These are phyloP conservation scores for Monosporascus sp. DNA, from an alignment of 2,329 filamentous ascomycete genomes.

Conservation along the genomic window DNA sequence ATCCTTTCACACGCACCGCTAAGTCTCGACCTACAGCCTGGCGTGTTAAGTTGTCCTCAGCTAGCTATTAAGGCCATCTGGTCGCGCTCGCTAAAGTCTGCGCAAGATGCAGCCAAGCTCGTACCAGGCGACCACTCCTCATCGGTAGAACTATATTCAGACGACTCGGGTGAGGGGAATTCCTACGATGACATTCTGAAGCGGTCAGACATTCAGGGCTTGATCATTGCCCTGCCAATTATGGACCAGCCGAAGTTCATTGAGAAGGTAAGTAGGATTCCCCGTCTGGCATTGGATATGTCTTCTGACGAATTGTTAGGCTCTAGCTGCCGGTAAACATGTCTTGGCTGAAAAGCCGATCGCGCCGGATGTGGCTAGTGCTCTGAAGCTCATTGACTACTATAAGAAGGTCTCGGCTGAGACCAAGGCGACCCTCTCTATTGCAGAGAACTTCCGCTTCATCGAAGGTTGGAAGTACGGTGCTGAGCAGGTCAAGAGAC, in stretches of 20 bases:
- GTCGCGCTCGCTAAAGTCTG: conserved; percentile 46
- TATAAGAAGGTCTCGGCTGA: conserved; percentile 24
- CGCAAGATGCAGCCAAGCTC: conserved; percentile 31
- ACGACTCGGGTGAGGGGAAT: conserved; percentile 27
- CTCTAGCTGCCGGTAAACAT: conserved; percentile 61
- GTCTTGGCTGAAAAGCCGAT: conserved; percentile 67
- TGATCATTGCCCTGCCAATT: conserved; percentile 51
- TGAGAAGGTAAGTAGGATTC: conserved; percentile 28
- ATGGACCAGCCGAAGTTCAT: conserved; percentile 53
- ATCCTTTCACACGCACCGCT: conserved; percentile 7
- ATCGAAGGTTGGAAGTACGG: conserved; percentile 49
- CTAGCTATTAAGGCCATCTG: conserved; percentile 51
- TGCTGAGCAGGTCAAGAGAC: conserved; percentile 38
- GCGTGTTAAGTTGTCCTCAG: conserved; percentile 38
- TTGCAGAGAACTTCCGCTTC: conserved; percentile 73
- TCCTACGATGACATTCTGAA: conserved; percentile 38
- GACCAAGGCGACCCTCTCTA: conserved; percentile 41
- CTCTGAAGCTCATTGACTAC: conserved; percentile 33
- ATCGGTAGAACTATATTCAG: conserved; percentile 23
- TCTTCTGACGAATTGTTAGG: conserved; percentile 15
- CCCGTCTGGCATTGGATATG: not conserved
- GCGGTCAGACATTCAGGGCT: conserved; percentile 37
- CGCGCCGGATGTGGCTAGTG: conserved; percentile 49
- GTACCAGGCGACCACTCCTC: conserved; percentile 17
- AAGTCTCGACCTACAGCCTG: conserved; percentile 30